phyloP scores from a whole-genome alignment of 1,284 basidiomycete species.

The Sporisorium scitamineum region DNA sequence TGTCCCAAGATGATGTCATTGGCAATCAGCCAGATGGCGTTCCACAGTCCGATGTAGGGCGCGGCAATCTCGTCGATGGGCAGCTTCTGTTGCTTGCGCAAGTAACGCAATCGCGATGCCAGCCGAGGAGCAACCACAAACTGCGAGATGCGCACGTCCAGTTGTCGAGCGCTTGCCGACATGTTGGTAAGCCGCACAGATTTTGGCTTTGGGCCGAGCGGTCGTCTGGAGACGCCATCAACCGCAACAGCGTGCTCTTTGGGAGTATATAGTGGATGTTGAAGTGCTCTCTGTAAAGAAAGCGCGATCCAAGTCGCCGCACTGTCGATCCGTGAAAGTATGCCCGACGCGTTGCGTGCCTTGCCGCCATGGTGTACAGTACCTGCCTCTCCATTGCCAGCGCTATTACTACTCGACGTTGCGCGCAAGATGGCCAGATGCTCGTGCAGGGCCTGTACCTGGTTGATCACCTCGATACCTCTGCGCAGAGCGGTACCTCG shows the following conservation, averaged over 20 bases:
- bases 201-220: slow-evolving; percentile 4
- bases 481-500: slow-evolving; percentile 30
- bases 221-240: slow-evolving; percentile 12
- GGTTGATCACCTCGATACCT: slow-evolving; percentile 42
- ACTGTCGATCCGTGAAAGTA: not conserved
- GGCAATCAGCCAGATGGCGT: slow-evolving; percentile 87
- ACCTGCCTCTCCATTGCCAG: not conserved
- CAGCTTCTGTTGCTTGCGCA: slow-evolving; percentile 18
- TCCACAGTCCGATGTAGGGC: slow-evolving; percentile 79
- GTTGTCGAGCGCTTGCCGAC: slow-evolving; percentile 67
- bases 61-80: slow-evolving; percentile 33
- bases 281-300: slow-evolving; percentile 13
- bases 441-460: slow-evolving; percentile 8
- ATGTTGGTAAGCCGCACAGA: slow-evolving; percentile 11
- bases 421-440: not conserved
- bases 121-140: slow-evolving; percentile 69
- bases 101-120: slow-evolving; percentile 22
- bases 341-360: not conserved
- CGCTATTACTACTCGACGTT: not conserved
- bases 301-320: slow-evolving; percentile 13
- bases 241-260: slow-evolving; percentile 12
- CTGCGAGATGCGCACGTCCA: slow-evolving; percentile 70
- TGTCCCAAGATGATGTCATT: slow-evolving; percentile 88
- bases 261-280: slow-evolving; percentile 11
- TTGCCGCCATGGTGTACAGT: no score